phyloP scores from a whole-genome alignment of 495 filamentous ascomycete genomes.

The Hypoxylon intermedium region DNA sequence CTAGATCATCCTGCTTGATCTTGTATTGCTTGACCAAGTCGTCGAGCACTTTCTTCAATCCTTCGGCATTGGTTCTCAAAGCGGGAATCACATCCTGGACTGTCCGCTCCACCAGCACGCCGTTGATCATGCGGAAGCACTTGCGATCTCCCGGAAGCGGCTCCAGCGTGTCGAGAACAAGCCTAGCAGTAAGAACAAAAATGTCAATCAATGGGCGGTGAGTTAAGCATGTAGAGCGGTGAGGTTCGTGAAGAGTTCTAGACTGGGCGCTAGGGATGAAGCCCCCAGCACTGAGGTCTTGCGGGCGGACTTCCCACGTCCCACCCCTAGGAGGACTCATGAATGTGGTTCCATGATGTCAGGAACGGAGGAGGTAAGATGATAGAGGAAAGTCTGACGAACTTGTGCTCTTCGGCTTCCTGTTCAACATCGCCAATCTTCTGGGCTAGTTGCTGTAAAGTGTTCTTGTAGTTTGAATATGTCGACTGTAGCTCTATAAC shows the following conservation, averaged over 20 bases:
- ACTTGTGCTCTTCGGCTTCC: conserved; percentile 98
- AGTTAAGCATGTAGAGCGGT: conserved; percentile 40
- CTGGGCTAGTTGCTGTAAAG: conserved; percentile 87
- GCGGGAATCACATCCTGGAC: conserved; percentile 90
- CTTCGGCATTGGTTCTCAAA: conserved; percentile 92
- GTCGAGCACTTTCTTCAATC: conserved; percentile 93
- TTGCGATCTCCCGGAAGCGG: conserved; percentile 86
- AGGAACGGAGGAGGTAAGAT: conserved; percentile 17
- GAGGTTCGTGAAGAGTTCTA: conserved; percentile 36
- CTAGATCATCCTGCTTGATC: conserved; percentile 89
- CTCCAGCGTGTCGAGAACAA: conserved; percentile 91
- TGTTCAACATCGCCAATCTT: conserved; percentile 98
- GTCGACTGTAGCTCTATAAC: conserved; percentile 85
- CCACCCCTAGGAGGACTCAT: conserved; percentile 9
- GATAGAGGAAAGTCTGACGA: conserved; percentile 46
- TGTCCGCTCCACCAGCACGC: conserved; percentile 91
- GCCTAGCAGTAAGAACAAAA: conserved; percentile 61
- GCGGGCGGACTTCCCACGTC: conserved; percentile 16
- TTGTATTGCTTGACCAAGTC: conserved; percentile 98
- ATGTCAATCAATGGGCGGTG: conserved; percentile 51
- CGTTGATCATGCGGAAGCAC: conserved; percentile 99
- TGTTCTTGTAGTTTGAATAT: conserved; percentile 95
- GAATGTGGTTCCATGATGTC: conserved; percentile 34
- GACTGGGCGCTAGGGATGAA: conserved; percentile 27
- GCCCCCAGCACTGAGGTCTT: conserved; percentile 32